phyloP scores from a whole-genome alignment of 768 basidiomycete genomes.

The Crepidotus variabilis region DNA sequence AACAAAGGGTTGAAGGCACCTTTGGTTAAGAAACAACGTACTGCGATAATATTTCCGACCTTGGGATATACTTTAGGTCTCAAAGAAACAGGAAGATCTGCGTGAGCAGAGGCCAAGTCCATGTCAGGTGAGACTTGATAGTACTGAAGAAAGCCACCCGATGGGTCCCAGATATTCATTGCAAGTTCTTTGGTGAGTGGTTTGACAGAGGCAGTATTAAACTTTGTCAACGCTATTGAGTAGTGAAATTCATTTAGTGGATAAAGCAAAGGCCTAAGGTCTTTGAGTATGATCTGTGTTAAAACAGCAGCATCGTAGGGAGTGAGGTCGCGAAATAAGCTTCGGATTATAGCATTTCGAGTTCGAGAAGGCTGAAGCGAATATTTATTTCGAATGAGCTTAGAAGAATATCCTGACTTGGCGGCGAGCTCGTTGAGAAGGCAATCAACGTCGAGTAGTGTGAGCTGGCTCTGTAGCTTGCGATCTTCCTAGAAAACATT shows the following conservation, averaged over 20 bases:
- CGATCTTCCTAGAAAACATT: constrained; percentile 23
- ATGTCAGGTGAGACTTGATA: constrained; percentile 56
- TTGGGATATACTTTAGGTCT: constrained; percentile 31
- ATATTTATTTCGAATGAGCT: constrained; percentile 34
- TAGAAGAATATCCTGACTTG: constrained; percentile 56
- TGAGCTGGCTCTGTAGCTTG: constrained; percentile 31
- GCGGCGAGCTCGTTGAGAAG: constrained; percentile 76
- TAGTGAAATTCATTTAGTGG: constrained; percentile 53
- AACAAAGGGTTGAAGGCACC: too few species aligned
- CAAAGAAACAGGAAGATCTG: constrained; percentile 29
- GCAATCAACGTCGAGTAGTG: constrained; percentile 50
- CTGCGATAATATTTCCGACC: constrained; percentile 63
- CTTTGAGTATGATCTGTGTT: constrained; percentile 86
- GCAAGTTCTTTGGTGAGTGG: constrained; percentile 59
- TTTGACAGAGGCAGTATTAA: constrained; percentile 53
- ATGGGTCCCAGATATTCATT: constrained; percentile 71
- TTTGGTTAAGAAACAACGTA: constrained; percentile 20
- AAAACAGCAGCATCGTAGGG: constrained; percentile 65
- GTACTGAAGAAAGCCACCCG: constrained; percentile 44
- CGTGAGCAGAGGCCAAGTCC: constrained; percentile 48
- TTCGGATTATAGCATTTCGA: constrained; percentile 40
- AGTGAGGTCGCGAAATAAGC: constrained; percentile 56
- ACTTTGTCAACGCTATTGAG: constrained; percentile 46
- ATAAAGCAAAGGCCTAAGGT: constrained; percentile 77
- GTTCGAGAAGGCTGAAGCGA: constrained; percentile 19